phyloP scores from a whole-genome alignment of 2,329 filamentous ascomycete genomes.

The Ceratocystis alfenasii region DNA sequence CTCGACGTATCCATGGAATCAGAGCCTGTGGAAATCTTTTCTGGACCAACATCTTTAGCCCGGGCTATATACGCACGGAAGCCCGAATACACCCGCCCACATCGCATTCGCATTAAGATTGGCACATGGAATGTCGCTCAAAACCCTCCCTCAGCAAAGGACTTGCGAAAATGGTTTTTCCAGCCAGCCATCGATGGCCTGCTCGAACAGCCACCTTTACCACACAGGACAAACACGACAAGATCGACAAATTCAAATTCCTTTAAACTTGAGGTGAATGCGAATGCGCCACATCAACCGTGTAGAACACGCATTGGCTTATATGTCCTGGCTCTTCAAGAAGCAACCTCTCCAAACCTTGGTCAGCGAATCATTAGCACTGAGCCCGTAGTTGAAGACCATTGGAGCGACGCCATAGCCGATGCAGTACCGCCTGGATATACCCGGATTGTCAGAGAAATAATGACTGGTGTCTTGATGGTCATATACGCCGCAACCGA shows the following conservation, averaged over 20 bases:
- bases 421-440: constrained; percentile 67
- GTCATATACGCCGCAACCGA: constrained; percentile 75
- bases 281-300: constrained; percentile 13
- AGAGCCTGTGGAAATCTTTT: constrained; percentile 36
- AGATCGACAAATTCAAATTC: constrained; percentile 14
- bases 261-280: constrained; percentile 18
- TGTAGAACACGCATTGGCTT: constrained; percentile 48
- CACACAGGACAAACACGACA: constrained; percentile 13
- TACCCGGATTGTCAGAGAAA: constrained; percentile 62
- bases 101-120: constrained; percentile 71
- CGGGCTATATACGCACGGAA: constrained; percentile 58
- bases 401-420: constrained; percentile 70
- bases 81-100: constrained; percentile 65
- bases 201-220: constrained; percentile 17
- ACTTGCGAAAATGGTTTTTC: constrained; percentile 81
- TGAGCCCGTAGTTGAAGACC: constrained; percentile 57
- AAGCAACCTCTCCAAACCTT: constrained; percentile 76
- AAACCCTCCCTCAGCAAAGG: constrained; percentile 72
- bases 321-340: constrained; percentile 83
- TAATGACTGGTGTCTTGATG: constrained; percentile 73
- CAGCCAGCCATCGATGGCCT: constrained; percentile 30
- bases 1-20: constrained; percentile 22
- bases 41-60: constrained; percentile 47
- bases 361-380: constrained; percentile 65
- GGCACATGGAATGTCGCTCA: constrained; percentile 93